Evolutionary conservation across 108 stramenopile genomes (phyloP).

Genomic region (Cylindrotheca fusiformis): DNA sequence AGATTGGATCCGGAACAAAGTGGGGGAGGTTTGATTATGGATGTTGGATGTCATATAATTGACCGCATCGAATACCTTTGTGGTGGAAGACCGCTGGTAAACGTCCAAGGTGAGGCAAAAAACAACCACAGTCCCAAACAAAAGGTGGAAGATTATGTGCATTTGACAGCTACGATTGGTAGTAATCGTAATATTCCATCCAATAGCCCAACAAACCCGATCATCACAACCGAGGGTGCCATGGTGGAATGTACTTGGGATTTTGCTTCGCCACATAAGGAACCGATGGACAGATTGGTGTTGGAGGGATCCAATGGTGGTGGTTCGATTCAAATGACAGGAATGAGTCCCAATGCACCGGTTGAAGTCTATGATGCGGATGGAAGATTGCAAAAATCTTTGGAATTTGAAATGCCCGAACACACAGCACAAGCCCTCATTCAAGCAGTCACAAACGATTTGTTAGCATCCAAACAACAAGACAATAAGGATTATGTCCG

Average conservation of each 20-base stretch:
- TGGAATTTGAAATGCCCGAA: conserved; percentile 43
- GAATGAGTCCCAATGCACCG: conserved; percentile 50
- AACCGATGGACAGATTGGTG: conserved; percentile 43
- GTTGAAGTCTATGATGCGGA: conserved; percentile 40
- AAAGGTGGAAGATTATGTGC: conserved; percentile 54
- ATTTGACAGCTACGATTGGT: conserved; percentile 34
- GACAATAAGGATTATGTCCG: neutral
- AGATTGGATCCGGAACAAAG: conserved; percentile 41
- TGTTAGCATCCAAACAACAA: conserved; percentile 3
- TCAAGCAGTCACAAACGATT: conserved; percentile 52
- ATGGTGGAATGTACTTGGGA: conserved; percentile 51
- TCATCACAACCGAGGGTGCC: conserved; percentile 28
- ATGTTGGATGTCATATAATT: conserved; percentile 65
- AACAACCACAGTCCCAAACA: conserved; percentile 19
- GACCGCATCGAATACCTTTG: conserved; percentile 62
- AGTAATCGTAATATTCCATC: neutral
- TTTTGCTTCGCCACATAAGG: conserved; percentile 30
- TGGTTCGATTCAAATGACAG: conserved; percentile 50
- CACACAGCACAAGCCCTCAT: conserved; percentile 59
- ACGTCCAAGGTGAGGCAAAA: conserved; percentile 36
- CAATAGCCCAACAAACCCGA: conserved; percentile 18
- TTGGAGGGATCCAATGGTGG: conserved; percentile 44
- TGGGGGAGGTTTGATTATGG: conserved; percentile 65
- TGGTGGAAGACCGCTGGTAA: conserved; percentile 49
- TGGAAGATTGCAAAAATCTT: conserved; percentile 16